A percentile compares a stretch with the other conserved stretches of the same genome.
phyloP scores from a whole-genome alignment of 202 grass and related monocot genomes.

The Bolboschoenoplectus hybrid region DNA sequence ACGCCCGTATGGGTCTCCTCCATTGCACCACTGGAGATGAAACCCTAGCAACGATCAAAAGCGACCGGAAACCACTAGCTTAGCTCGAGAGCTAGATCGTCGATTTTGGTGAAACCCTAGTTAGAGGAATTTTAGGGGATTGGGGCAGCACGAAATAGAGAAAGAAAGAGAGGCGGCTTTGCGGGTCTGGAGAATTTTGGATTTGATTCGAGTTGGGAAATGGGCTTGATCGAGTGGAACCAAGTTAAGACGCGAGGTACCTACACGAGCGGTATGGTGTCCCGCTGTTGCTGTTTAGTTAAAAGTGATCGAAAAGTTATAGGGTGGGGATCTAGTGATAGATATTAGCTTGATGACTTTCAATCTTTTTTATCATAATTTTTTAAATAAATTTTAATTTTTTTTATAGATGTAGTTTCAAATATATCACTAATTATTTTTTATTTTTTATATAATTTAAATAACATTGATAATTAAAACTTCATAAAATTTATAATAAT shows the following conservation, averaged over 20 bases:
- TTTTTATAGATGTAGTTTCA: no score
- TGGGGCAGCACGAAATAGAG: constrained; percentile 18
- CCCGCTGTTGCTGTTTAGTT: neutral
- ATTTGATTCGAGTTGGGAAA: neutral
- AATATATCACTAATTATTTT: no score
- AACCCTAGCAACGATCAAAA: constrained; percentile 39
- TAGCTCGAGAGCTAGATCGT: constrained; percentile 34
- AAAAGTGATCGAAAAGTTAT: neutral
- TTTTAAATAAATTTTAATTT: neutral
- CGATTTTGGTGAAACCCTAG: constrained; percentile 46
- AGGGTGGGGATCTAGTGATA: neutral
- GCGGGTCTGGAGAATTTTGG: neutral
- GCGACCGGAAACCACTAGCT: constrained; percentile 27
- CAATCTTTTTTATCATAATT: neutral
- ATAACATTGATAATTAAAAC: no score
- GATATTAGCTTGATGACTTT: no score
- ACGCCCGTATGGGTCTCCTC: constrained; percentile 72
- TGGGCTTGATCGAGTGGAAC: constrained; percentile 41
- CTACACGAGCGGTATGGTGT: constrained; percentile 10
- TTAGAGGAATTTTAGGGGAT: constrained; percentile 16
- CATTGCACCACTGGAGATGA: constrained; percentile 59
- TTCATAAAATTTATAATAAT: no score
- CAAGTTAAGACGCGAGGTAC: neutral
- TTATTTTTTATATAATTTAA: no score
- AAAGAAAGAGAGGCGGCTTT: constrained; percentile 16